phyloP scores from a whole-genome alignment of 768 basidiomycete species.

The Tricholoma saponaceum region DNA sequence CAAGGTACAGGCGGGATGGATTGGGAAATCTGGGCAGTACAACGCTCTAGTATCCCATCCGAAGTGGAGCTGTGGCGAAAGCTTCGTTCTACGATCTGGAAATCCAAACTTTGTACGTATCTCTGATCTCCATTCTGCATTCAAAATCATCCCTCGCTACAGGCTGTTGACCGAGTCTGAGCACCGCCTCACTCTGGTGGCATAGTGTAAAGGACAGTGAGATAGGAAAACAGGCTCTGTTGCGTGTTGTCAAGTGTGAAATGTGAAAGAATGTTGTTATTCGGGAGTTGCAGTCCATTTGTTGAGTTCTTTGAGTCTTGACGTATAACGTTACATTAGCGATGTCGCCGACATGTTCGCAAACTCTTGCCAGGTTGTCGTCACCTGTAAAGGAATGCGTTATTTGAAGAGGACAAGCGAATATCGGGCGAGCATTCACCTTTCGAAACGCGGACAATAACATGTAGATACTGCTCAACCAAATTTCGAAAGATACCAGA shows the following conservation, averaged over 20 bases:
- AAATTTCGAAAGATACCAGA: neutral
- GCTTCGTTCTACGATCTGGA: too few relatives aligned
- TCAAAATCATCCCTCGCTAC: too few relatives aligned
- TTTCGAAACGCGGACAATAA: neutral
- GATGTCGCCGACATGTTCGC: neutral
- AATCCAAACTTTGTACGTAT: too few relatives aligned
- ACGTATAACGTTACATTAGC: neutral
- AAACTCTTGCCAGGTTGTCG: neutral
- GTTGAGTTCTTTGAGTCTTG: neutral
- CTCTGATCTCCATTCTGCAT: too few relatives aligned
- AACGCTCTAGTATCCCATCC: too few relatives aligned
- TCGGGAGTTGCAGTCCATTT: neutral
- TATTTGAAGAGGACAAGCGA: neutral
- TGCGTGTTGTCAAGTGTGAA: neutral
- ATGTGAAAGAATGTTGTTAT: too few relatives aligned
- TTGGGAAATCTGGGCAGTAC: too few relatives aligned
- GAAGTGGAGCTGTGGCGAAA: too few relatives aligned
- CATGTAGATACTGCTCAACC: neutral
- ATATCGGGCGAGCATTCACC: neutral
- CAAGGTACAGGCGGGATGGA: too few relatives aligned
- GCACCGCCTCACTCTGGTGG: too few relatives aligned
- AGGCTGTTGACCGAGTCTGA: too few relatives aligned
- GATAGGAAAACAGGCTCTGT: neutral
- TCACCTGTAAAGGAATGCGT: neutral
- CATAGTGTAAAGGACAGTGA: too few relatives aligned